Evolutionary conservation across 495 filamentous ascomycete genomes (phyloP), one percentile per base, ranked within the genome.

Genomic region (Coniosporium apollinis): DNA sequence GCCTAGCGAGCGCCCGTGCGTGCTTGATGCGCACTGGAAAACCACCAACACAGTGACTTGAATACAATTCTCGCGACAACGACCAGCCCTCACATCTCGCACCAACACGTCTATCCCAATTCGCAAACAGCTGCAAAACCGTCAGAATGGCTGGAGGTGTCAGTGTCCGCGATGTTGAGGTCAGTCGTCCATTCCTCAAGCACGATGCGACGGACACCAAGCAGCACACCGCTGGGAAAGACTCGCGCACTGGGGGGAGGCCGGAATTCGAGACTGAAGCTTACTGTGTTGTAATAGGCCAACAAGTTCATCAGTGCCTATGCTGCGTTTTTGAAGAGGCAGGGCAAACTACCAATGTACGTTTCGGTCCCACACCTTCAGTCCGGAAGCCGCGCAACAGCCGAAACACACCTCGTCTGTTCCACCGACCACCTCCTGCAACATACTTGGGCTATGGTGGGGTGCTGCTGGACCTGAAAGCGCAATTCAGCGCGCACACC

Each of bases 291-390:
- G 22, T 19, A 36, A 60, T 53, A 79, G 79, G 80, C 85, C 57
- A 79, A 87, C 58, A 87, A 94, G 69, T 94, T 94, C 69, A 87
- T 94, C 62, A 61, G 69, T 43, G 79, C 83, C 61, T 96, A 96
- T 64, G 77, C 85, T 50, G 83, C 76, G 61, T 96, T 96, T 74
- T 64, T 96, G 72, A 96, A 96, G 78, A 76, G 87, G 56, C 87
- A 94, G 70, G 87, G 87, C 59, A 94, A 94, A 71, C 83, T 96
- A 48, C 84, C 82, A 54, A 91, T 94, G 52, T 86, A 86, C 55
- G 85, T 85, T 86, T 44, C 40, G 57, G 54, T 21, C 40, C 26
- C 36, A 30, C 29, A 22, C 17, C 30, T 19, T 14, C 24, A 11
- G 36, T 15, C 33, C 30, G n/a, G n/a, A n/a, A n/a, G n/a, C n/a